These are phyloP conservation scores for Rhytidhysteron rufulum DNA, from an alignment of 2,329 filamentous ascomycete species.

Conservation along the genomic window DNA sequence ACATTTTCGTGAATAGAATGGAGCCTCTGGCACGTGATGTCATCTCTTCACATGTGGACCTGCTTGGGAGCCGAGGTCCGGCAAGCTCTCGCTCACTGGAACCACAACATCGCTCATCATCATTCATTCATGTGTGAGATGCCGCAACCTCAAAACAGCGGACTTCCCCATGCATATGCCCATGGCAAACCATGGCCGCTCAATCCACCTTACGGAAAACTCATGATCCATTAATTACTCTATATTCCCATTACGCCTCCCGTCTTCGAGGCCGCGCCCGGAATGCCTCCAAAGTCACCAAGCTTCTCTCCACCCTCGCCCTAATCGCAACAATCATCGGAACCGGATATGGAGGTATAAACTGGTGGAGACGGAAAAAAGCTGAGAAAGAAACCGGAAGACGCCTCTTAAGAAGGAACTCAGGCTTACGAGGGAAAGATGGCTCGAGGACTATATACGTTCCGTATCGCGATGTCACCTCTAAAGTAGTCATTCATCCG, in stretches of 20 bases:
- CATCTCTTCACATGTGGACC: too few relatives aligned
- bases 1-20: too few relatives aligned
- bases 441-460: conserved; percentile 94
- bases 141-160: too few relatives aligned
- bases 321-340: conserved; percentile 76
- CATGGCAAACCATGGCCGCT: conserved; percentile 64
- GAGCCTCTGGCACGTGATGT: too few relatives aligned
- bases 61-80: too few relatives aligned
- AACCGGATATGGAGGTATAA: conserved; percentile 71
- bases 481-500: conserved; percentile 84
- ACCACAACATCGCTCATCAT: too few relatives aligned
- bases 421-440: conserved; percentile 89
- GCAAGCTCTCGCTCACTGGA: too few relatives aligned
- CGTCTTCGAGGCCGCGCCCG: conserved; percentile 51
- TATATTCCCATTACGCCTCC: conserved; percentile 48
- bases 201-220: conserved; percentile 70
- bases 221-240: conserved; percentile 43
- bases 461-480: conserved; percentile 80
- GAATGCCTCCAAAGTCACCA: conserved; percentile 65
- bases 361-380: conserved; percentile 68
- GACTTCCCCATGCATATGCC: too few relatives aligned
- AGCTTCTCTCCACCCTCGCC: conserved; percentile 70
- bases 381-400: conserved; percentile 79
- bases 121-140: too few relatives aligned
- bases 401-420: conserved; percentile 83